Evolutionary conservation across 2,329 filamentous ascomycete species (phyloP).

Genomic region (Cercospora sesami): DNA sequence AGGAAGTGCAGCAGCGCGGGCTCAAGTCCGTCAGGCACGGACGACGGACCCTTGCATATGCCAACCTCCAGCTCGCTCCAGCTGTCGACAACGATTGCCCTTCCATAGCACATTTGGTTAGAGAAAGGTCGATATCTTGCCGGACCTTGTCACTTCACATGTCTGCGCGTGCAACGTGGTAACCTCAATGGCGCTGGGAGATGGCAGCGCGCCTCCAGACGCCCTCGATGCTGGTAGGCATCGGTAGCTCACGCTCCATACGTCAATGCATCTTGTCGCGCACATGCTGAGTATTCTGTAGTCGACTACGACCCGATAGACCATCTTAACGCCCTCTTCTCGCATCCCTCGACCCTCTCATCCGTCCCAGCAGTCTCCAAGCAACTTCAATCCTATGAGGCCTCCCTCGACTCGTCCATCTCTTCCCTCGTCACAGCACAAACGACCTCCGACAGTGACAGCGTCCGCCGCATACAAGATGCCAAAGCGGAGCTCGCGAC

Average conservation of each 20-base stretch:
- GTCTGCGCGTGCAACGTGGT: not conserved
- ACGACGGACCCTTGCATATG: constrained; percentile 3
- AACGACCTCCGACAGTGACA: constrained; percentile 81
- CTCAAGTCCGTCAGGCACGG: not conserved
- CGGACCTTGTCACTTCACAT: not conserved
- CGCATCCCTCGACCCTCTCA: constrained; percentile 79
- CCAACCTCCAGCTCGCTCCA: not conserved
- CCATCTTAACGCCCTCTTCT: constrained; percentile 91
- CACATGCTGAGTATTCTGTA: constrained; percentile 36
- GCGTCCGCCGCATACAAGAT: constrained; percentile 84
- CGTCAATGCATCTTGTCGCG: not conserved
- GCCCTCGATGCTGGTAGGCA: constrained; percentile 29
- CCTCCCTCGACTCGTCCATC: constrained; percentile 81
- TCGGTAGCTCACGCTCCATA: not conserved
- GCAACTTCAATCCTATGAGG: constrained; percentile 71
- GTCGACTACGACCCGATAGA: constrained; percentile 89
- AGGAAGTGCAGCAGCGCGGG: not conserved
- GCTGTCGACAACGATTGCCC: not conserved
- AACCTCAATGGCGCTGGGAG: constrained; percentile 20
- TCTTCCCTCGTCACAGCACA: constrained; percentile 69
- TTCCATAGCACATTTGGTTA: not conserved
- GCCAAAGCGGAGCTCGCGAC: constrained; percentile 86
- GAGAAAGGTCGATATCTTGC: not conserved
- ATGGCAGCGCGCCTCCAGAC: constrained; percentile 22
- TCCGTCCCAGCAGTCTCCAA: constrained; percentile 74